A percentile compares a stretch with the other conserved stretches of the same genome.
Conservation (phyloP, 805 yeast species). For the Debaryomyces maramus region DNA sequence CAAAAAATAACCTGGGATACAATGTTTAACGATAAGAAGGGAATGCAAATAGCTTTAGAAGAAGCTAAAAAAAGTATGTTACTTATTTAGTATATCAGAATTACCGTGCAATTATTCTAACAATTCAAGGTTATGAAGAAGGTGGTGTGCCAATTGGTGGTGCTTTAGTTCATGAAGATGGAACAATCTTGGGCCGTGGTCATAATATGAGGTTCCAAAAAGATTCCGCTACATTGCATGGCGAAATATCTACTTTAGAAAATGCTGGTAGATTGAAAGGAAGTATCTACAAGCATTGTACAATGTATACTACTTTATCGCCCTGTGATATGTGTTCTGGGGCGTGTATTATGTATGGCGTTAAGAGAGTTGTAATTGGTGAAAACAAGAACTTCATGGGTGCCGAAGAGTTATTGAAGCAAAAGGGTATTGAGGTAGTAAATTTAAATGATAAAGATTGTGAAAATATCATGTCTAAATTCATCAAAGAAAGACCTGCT, state of each 20-base stretch:
- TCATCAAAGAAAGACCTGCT: slow-evolving; percentile 73
- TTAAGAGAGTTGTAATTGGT: slow-evolving; percentile 84
- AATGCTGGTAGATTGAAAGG: slow-evolving; percentile 89
- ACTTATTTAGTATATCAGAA: too few species aligned
- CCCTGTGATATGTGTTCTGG: slow-evolving; percentile 98
- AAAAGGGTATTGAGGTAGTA: slow-evolving; percentile 72
- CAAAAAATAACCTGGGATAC: not conserved
- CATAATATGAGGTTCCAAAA: slow-evolving; percentile 90
- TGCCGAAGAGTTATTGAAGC: slow-evolving; percentile 70
- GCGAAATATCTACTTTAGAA: slow-evolving; percentile 87
- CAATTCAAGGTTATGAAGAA: slow-evolving; percentile 56
- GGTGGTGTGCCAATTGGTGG: slow-evolving; percentile 95
- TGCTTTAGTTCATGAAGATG: slow-evolving; percentile 69
- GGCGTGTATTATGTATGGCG: slow-evolving; percentile 84
- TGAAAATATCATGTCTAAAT: slow-evolving; percentile 69
- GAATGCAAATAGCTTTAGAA: slow-evolving; percentile 1
- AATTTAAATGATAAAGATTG: slow-evolving; percentile 61
- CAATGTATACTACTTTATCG: slow-evolving; percentile 88
- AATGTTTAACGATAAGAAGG: slow-evolving; percentile 1
- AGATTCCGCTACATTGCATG: slow-evolving; percentile 81
- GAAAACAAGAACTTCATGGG: slow-evolving; percentile 84
- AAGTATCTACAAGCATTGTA: slow-evolving; percentile 73
- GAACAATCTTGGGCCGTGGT: slow-evolving; percentile 81
- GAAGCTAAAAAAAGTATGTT: slow-evolving; percentile 2
- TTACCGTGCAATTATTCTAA: slow-evolving; percentile 10